phyloP scores from a whole-genome alignment of 768 basidiomycete species.

The Epithele typhae region DNA sequence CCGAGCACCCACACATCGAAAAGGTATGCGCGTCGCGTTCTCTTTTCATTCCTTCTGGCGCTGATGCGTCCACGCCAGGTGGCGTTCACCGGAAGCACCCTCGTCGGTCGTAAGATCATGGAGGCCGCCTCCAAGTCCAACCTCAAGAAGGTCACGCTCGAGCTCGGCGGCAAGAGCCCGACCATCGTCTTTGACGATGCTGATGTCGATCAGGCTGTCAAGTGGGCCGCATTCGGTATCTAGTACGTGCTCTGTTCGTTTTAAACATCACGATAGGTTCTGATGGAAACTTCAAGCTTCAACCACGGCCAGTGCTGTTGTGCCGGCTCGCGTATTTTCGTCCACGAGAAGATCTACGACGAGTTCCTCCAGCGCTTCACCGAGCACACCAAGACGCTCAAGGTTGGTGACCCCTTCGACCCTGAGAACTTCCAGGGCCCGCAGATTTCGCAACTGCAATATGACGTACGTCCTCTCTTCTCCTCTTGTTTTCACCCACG shows the following conservation, averaged over 20 bases:
- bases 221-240: constrained; percentile 56
- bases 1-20: constrained; percentile 51
- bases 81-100: constrained; percentile 67
- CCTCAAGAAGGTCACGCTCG: constrained; percentile 66
- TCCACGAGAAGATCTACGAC: constrained; percentile 79
- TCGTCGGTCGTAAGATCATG: constrained; percentile 60
- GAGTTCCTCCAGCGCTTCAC: constrained; percentile 61
- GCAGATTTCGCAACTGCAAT: constrained; percentile 73
- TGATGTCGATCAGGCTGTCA: constrained; percentile 52
- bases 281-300: constrained; percentile 35
- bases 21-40: constrained; percentile 33
- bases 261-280: not conserved
- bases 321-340: constrained; percentile 79
- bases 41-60: constrained; percentile 32
- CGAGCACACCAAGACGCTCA: constrained; percentile 46
- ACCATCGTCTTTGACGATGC: constrained; percentile 61
- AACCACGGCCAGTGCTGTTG: constrained; percentile 79
- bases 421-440: constrained; percentile 66
- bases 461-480: constrained; percentile 43
- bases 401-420: constrained; percentile 70
- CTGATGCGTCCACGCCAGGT: constrained; percentile 42
- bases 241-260: constrained; percentile 35
- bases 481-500: no score
- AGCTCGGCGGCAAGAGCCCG: constrained; percentile 66
- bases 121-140: constrained; percentile 57